These are phyloP conservation scores for Ceratobasidium papillatum DNA, from an alignment of 1,284 basidiomycete genomes.

Conservation along the genomic window DNA sequence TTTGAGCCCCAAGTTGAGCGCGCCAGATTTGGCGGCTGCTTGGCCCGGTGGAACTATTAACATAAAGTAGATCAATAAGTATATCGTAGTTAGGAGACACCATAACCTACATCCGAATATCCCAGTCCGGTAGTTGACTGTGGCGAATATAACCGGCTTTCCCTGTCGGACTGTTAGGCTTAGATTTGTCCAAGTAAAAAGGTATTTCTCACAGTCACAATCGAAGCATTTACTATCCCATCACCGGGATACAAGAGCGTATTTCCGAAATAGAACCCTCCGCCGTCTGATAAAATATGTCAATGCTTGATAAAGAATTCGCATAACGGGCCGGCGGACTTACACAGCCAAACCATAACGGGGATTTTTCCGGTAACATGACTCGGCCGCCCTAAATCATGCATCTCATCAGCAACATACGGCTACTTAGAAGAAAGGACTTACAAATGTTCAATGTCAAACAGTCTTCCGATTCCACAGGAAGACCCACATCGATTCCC, in stretches of 20 bases:
- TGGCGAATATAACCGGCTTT: conserved; percentile 54
- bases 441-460: conserved; percentile 54
- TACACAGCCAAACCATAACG: conserved; percentile 52
- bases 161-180: conserved; percentile 42
- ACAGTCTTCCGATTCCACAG: conserved; percentile 53
- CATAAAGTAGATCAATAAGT: not conserved
- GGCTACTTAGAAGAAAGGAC: not conserved
- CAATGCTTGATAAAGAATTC: not conserved
- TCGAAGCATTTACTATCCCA: not conserved
- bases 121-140: conserved; percentile 57
- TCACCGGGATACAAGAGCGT: conserved; percentile 20
- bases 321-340: not conserved
- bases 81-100: too few relatives aligned
- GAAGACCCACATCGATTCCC: not conserved
- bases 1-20: conserved; percentile 52
- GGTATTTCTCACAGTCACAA: conserved; percentile 15
- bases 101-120: conserved; percentile 53
- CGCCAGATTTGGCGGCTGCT: conserved; percentile 49
- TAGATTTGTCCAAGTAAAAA: conserved; percentile 20
- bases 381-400: conserved; percentile 14
- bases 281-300: conserved; percentile 47
- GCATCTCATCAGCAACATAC: conserved; percentile 45
- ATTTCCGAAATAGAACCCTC: conserved; percentile 47
- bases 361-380: conserved; percentile 47
- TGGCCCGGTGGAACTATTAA: conserved; percentile 45